These are phyloP conservation scores for Larix sibirica DNA, from an alignment of 83 land plant species.

Conservation along the genomic window DNA sequence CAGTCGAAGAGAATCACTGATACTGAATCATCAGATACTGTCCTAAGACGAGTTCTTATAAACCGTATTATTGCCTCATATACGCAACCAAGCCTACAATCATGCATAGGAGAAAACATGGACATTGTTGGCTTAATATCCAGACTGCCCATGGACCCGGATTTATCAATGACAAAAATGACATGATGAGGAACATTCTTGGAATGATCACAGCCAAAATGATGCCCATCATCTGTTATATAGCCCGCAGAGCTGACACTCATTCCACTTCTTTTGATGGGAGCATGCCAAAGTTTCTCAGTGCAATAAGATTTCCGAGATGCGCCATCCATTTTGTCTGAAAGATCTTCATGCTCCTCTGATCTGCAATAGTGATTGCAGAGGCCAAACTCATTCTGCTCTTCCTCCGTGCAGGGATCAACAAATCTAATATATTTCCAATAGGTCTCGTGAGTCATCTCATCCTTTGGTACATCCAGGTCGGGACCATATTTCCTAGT, in stretches of 20 bases:
- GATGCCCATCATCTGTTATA: slow-evolving; percentile 32
- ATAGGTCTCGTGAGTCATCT: slow-evolving; percentile 33
- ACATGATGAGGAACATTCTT: slow-evolving; percentile 25
- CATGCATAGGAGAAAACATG: slow-evolving; percentile 15
- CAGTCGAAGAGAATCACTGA: slow-evolving; percentile 29
- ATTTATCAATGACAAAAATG: slow-evolving; percentile 42
- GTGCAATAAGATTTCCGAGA: slow-evolving; percentile 23
- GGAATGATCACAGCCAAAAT: not conserved
- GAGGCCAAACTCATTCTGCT: slow-evolving; percentile 16
- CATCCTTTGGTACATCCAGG: slow-evolving; percentile 29
- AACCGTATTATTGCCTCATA: slow-evolving; percentile 31
- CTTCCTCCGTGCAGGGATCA: slow-evolving; percentile 35
- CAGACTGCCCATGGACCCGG: slow-evolving; percentile 27
- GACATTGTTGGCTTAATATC: slow-evolving; percentile 32
- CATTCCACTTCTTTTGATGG: slow-evolving; percentile 13
- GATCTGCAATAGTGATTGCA: slow-evolving; percentile 23
- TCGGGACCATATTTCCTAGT: slow-evolving; percentile 28
- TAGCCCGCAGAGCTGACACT: slow-evolving; percentile 11
- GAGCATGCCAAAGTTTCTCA: slow-evolving; percentile 36
- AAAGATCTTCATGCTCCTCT: slow-evolving; percentile 4
- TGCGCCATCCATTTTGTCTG: not conserved
- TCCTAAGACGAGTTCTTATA: slow-evolving; percentile 13
- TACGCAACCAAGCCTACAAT: slow-evolving; percentile 34
- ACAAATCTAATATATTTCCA: slow-evolving; percentile 28
- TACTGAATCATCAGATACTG: slow-evolving; percentile 6